These are phyloP conservation scores for Colletotrichum zoysiae DNA, from an alignment of 2,329 filamentous ascomycete genomes.

Conservation along the genomic window DNA sequence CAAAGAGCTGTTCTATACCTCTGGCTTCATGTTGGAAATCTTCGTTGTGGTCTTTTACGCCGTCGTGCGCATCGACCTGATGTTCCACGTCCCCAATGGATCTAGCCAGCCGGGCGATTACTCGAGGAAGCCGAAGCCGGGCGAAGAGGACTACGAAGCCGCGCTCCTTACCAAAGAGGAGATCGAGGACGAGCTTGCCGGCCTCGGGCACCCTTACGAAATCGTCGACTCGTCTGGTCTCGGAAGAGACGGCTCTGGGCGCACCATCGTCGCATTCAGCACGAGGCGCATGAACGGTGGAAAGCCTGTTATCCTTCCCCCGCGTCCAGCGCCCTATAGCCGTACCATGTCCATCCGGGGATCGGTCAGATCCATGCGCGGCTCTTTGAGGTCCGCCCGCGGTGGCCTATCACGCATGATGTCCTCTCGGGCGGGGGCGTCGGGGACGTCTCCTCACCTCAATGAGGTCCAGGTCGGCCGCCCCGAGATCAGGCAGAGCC, in stretches of 20 bases:
- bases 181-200: conserved; percentile 30
- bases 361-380: conserved; percentile 30
- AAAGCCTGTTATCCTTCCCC: conserved; percentile 24
- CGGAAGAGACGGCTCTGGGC: conserved; percentile 29
- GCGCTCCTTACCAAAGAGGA: conserved; percentile 36
- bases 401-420: conserved; percentile 27
- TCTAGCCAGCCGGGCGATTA: conserved; percentile 46
- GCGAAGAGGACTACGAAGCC: conserved; percentile 46
- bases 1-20: conserved; percentile 52
- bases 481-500: conserved; percentile 20
- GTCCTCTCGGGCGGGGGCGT: not conserved
- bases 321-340: conserved; percentile 29
- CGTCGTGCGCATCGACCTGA: conserved; percentile 46
- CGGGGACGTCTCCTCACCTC: conserved; percentile 15
- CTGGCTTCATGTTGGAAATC: conserved; percentile 51
- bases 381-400: conserved; percentile 25
- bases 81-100: conserved; percentile 50
- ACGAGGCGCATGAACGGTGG: conserved; percentile 27
- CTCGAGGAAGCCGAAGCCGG: conserved; percentile 61
- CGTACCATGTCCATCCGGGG: conserved; percentile 30
- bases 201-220: conserved; percentile 33
- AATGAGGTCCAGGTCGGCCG: conserved; percentile 14
- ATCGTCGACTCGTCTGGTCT: conserved; percentile 36
- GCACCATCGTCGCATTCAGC: conserved; percentile 36
- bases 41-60: conserved; percentile 47